Evolutionary conservation across 306 rosid genomes (phyloP).

Genomic region (Cucurbita argyrosperma): DNA sequence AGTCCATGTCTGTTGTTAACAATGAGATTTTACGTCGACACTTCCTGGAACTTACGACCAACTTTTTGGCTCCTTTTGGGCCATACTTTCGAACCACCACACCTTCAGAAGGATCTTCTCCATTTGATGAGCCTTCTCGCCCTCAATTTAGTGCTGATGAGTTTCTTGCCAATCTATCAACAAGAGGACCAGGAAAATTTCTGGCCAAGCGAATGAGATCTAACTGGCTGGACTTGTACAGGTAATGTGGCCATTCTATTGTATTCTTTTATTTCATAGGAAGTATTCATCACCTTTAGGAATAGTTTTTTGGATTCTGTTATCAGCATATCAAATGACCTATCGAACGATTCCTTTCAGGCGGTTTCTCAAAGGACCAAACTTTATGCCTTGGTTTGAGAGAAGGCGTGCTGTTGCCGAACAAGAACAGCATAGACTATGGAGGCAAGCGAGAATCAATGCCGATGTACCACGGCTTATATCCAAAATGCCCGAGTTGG

Average conservation of each 20-base stretch:
- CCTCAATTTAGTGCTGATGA: slow-evolving; percentile 54
- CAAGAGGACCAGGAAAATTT: slow-evolving; percentile 87
- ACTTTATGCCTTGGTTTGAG: slow-evolving; percentile 76
- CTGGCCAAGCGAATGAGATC: slow-evolving; percentile 73
- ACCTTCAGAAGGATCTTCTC: slow-evolving; percentile 71
- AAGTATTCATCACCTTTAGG: slow-evolving; percentile 4
- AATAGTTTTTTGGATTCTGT: neutral
- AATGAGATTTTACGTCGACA: slow-evolving; percentile 76
- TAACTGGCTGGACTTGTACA: slow-evolving; percentile 77
- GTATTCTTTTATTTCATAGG: neutral
- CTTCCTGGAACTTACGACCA: slow-evolving; percentile 81
- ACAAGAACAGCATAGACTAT: slow-evolving; percentile 68
- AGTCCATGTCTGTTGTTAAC: slow-evolving; percentile 86
- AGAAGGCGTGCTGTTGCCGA: slow-evolving; percentile 71
- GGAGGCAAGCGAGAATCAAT: slow-evolving; percentile 74
- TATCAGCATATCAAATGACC: neutral
- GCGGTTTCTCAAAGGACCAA: slow-evolving; percentile 74
- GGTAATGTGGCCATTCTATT: slow-evolving; percentile 24
- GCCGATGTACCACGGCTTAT: slow-evolving; percentile 44
- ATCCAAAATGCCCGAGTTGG: slow-evolving; percentile 59
- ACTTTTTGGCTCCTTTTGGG: slow-evolving; percentile 88
- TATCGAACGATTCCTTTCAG: slow-evolving; percentile 24
- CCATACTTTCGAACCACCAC: slow-evolving; percentile 66
- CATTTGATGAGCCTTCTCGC: slow-evolving; percentile 58
- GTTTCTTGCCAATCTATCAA: slow-evolving; percentile 54